These are phyloP conservation scores for Monascus ruber DNA, from an alignment of 2,329 filamentous ascomycete genomes.

Conservation along the genomic window DNA sequence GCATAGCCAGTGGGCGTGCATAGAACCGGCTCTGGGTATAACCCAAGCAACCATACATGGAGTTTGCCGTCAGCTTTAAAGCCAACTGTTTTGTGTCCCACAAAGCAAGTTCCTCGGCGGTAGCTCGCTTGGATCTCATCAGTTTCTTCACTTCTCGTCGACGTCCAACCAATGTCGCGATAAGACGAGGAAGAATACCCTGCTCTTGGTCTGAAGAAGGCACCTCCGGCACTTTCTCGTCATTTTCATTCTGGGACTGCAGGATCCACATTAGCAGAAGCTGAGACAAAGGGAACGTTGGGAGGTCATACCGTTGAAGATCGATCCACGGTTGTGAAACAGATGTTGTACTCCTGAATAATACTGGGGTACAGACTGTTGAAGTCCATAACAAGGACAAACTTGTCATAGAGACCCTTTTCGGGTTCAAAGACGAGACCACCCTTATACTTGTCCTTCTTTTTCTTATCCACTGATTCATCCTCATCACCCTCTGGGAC, in stretches of 20 bases:
- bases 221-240: slow-evolving; percentile 81
- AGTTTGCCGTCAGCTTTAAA: slow-evolving; percentile 94
- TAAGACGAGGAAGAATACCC: slow-evolving; percentile 80
- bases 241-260: slow-evolving; percentile 53
- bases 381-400: slow-evolving; percentile 98
- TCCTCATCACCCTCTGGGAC: slow-evolving; percentile 54
- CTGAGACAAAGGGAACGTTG: not conserved
- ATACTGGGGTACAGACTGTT: slow-evolving; percentile 98
- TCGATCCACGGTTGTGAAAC: slow-evolving; percentile 93
- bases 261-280: not conserved
- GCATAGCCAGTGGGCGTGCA: slow-evolving; percentile 81
- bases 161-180: slow-evolving; percentile 79
- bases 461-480: slow-evolving; percentile 62
- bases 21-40: slow-evolving; percentile 98
- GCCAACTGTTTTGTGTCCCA: slow-evolving; percentile 99
- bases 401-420: slow-evolving; percentile 95
- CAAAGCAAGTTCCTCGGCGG: slow-evolving; percentile 72
- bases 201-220: slow-evolving; percentile 60
- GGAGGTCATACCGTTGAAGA: slow-evolving; percentile 48
- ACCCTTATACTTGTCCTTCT: slow-evolving; percentile 99
- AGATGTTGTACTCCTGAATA: slow-evolving; percentile 99
- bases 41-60: slow-evolving; percentile 97
- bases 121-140: slow-evolving; percentile 90
- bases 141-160: slow-evolving; percentile 87
- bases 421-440: slow-evolving; percentile 97